Percentiles rank a stretch among this genome's conserved stretches.
phyloP scores from a whole-genome alignment of 495 filamentous ascomycete genomes.

The Aspergillus indologenus region DNA sequence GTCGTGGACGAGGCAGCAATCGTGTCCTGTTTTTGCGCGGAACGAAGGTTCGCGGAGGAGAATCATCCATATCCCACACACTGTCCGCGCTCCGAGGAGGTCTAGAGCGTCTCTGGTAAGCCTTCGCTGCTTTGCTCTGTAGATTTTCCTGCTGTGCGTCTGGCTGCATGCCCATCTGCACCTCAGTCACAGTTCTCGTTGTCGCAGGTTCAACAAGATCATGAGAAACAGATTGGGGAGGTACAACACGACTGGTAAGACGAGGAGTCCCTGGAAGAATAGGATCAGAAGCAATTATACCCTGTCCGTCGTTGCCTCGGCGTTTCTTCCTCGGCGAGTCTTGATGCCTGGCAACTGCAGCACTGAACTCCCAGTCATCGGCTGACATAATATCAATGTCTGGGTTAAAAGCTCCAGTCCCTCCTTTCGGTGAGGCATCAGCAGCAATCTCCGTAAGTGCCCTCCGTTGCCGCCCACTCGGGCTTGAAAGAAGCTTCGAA shows the following conservation, averaged over 20 bases:
- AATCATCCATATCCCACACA: slow-evolving; percentile 39
- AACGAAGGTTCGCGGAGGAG: slow-evolving; percentile 26
- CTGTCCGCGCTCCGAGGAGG: slow-evolving; percentile 30
- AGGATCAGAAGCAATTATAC: slow-evolving; percentile 32
- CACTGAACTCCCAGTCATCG: slow-evolving; percentile 44
- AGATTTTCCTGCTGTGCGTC: slow-evolving; percentile 17
- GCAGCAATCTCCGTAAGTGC: slow-evolving; percentile 46
- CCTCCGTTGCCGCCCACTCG: slow-evolving; percentile 42
- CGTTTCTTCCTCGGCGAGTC: slow-evolving; percentile 39
- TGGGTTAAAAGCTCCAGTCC: slow-evolving; percentile 34
- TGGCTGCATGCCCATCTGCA: background rate
- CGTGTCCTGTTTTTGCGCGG: slow-evolving; percentile 26
- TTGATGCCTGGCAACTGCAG: slow-evolving; percentile 35
- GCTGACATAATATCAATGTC: slow-evolving; percentile 41
- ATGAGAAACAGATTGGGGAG: background rate
- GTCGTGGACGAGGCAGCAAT: slow-evolving; percentile 13
- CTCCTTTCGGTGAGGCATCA: slow-evolving; percentile 41
- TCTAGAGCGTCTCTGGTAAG: slow-evolving; percentile 20
- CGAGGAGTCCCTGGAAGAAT: slow-evolving; percentile 33
- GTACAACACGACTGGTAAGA: slow-evolving; percentile 10
- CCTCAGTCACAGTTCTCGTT: slow-evolving; percentile 6
- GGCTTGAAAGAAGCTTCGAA: slow-evolving; percentile 39
- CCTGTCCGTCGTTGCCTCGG: slow-evolving; percentile 36
- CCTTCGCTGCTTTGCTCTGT: slow-evolving; percentile 13
- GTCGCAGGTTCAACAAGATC: background rate